Base-by-base conservation (phyloP, 352 stramenopile species). In the Phytophthora palmivora region DNA sequence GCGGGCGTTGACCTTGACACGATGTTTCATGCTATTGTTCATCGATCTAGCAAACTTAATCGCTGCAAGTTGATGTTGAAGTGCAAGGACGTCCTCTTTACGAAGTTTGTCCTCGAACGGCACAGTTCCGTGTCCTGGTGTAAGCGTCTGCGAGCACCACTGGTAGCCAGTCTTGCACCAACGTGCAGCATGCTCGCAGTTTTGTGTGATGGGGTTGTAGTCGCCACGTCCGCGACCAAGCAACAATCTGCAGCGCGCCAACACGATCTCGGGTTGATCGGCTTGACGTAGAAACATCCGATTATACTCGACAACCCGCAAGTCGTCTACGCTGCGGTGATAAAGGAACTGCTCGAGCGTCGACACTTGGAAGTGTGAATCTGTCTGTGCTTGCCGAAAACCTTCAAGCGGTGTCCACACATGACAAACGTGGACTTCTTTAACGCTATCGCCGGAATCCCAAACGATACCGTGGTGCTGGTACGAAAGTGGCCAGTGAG, bases 381-480 rank as follows among this genome's bases (percentile, higher is more conserved):
- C 73, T 36, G 57, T 64, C 47, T 89, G 74, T 34, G 80, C 73
- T 34, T 82, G 70, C 14, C 18, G 49, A 61, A 76, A 79, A 18
- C 59, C 73, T 41, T 71, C 62, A 6, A 86, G 47, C 14, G 78
- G 76, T 37, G 71, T 87, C 76, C 74, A 87, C 24, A 89, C 73
- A 57, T 87, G 80, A 50, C 73, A 87, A 38, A 89, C 73, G 9
- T 18, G 24, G 24, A 58, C 24, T 21, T 80, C 63, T 36, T 73
- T 66, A 38, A 71, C 41, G 16, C 37, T 74, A 24, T 70, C 65
- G 21, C 46, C 79, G 22, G 78, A 84, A 8, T 68, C 67, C 79
- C 77, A 88, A 33, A 91, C 76, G 42, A 89, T 87, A 22, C 79
- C 82, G 58, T 91, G 82, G 65, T 91, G 79, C 65, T 89, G 78